Evolutionary conservation across 2,329 filamentous ascomycete species (phyloP).

Genomic region (Arachnopeziza araneosa): DNA sequence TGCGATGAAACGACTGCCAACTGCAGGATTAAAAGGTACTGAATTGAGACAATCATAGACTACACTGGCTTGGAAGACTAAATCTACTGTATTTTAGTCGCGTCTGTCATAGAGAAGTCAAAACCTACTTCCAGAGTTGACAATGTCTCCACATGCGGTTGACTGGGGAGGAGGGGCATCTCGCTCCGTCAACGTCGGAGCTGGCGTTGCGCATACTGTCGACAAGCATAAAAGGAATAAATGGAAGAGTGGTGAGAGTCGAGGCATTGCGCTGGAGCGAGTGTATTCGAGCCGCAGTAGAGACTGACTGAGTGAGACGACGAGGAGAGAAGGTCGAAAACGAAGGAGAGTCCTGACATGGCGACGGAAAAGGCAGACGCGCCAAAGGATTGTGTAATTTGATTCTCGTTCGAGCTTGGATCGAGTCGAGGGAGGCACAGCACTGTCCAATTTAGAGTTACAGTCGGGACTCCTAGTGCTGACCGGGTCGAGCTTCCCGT

Average conservation of each 20-base stretch:
- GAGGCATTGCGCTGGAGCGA: neutral
- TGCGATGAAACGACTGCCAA: slow-evolving; percentile 37
- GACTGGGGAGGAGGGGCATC: slow-evolving; percentile 3
- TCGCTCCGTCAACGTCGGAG: neutral
- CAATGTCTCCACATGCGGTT: slow-evolving; percentile 17
- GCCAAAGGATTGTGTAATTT: neutral
- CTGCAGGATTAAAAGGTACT: slow-evolving; percentile 40
- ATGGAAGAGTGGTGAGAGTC: neutral
- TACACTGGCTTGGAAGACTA: slow-evolving; percentile 10
- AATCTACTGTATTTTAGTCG: neutral
- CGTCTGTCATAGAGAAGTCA: neutral
- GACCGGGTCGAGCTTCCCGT: neutral
- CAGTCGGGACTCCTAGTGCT: neutral
- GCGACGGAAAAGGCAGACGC: neutral
- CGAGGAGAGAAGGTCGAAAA: neutral
- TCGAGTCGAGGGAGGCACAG: neutral
- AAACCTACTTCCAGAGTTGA: slow-evolving; percentile 1
- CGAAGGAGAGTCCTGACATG: neutral
- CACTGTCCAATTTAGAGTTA: too few relatives aligned
- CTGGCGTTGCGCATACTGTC: neutral
- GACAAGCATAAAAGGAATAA: neutral
- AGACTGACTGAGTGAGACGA: neutral
- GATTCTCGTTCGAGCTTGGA: neutral
- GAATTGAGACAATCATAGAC: slow-evolving; percentile 38
- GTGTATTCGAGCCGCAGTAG: neutral